Percentiles rank a stretch among this genome's conserved stretches.
phyloP scores from a whole-genome alignment of 2,329 filamentous ascomycete genomes.

The Pestalotiopsis fici region DNA sequence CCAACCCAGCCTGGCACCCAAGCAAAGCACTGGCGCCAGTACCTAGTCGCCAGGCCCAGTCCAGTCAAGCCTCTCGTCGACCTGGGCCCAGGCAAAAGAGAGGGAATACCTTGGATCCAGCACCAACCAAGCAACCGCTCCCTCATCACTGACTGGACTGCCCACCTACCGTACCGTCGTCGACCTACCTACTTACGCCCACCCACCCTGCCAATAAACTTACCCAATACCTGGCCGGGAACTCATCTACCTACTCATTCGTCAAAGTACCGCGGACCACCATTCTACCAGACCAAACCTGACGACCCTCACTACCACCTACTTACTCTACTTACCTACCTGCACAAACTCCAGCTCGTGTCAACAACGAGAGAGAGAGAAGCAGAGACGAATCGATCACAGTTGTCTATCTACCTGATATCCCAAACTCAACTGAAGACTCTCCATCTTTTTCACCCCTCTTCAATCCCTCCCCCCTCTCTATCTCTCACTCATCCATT shows the following conservation, averaged over 20 bases:
- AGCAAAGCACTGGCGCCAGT: neutral
- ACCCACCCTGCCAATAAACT: neutral
- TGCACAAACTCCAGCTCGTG: neutral
- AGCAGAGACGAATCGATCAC: neutral
- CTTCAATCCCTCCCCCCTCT: neutral
- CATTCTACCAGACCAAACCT: neutral
- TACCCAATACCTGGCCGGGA: neutral
- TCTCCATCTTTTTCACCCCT: neutral
- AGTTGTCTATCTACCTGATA: neutral
- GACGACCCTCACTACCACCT: neutral
- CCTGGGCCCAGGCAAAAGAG: too few relatives aligned
- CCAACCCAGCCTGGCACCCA: neutral
- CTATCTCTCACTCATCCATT: neutral
- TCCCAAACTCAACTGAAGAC: neutral
- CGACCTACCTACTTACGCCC: neutral
- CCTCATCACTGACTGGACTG: neutral
- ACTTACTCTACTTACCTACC: neutral
- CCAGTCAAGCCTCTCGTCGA: neutral
- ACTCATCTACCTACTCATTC: neutral
- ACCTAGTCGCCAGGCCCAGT: neutral
- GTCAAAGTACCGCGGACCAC: neutral
- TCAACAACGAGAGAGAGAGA: neutral
- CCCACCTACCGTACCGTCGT: neutral
- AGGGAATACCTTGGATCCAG: too few relatives aligned
- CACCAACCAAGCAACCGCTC: neutral